A percentile compares a stretch with the other conserved stretches of the same genome.
These are phyloP conservation scores for Lodderomyces oxycetoniae DNA, from an alignment of 1,139 yeast genomes.

Conservation along the genomic window DNA sequence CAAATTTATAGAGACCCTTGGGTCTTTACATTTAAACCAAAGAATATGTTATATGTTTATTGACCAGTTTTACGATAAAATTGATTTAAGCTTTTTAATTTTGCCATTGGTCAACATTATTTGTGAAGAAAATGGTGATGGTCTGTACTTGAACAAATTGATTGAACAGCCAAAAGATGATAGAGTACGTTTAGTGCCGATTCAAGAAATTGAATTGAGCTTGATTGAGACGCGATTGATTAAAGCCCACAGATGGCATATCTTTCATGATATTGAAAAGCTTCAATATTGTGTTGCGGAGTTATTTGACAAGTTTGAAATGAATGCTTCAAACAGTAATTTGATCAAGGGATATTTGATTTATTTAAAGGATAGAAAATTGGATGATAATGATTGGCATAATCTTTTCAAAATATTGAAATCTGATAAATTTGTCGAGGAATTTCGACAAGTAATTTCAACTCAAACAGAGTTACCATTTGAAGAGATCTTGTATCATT, in stretches of 20 bases:
- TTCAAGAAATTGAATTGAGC: conserved; percentile 65
- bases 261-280: conserved; percentile 7
- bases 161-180: conserved; percentile 8
- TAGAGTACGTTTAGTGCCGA: conserved; percentile 3
- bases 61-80: conserved; percentile 9
- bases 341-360: conserved; percentile 32
- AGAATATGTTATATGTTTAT: conserved; percentile 9
- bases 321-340: conserved; percentile 23
- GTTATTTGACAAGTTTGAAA: conserved; percentile 20
- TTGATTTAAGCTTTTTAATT: conserved; percentile 11
- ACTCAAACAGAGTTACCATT: conserved; percentile 13
- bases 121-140: conserved; percentile 7
- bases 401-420: conserved; percentile 19
- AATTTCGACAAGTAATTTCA: conserved; percentile 23
- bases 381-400: conserved; percentile 15
- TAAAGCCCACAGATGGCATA: conserved; percentile 9
- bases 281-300: neutral
- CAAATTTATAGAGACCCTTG: conserved; percentile 52
- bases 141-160: conserved; percentile 11
- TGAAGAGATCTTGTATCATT: conserved; percentile 20
- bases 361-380: conserved; percentile 10
- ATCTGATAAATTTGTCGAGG: conserved; percentile 10
- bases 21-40: conserved; percentile 7
- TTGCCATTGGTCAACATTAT: conserved; percentile 7
- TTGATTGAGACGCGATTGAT: conserved; percentile 36